Conservation (phyloP, 2,329 filamentous ascomycete species). For the Aspergillus aculeatus region DNA sequence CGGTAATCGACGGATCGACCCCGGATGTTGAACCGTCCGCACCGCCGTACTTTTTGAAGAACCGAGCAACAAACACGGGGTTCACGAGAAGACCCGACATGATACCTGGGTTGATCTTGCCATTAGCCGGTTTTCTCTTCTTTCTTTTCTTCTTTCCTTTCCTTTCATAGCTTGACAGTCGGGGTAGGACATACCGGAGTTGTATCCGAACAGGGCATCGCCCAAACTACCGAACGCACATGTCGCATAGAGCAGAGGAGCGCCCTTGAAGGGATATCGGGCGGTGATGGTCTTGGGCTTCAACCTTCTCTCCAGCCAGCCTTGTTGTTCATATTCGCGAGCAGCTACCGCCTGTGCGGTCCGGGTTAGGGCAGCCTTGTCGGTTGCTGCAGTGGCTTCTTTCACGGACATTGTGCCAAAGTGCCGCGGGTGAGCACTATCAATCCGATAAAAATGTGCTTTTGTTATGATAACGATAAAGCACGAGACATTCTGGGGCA, state of each 20-base stretch:
- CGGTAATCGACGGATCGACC: constrained; percentile 40
- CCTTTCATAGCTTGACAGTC: too few species aligned
- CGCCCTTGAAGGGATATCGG: constrained; percentile 41
- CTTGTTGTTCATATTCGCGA: constrained; percentile 24
- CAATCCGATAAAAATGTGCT: neutral
- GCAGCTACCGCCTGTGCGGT: constrained; percentile 24
- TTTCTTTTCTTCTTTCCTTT: too few species aligned
- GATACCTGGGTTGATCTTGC: constrained; percentile 29
- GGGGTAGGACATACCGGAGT: constrained; percentile 31
- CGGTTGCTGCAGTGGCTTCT: neutral
- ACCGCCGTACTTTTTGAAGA: constrained; percentile 41
- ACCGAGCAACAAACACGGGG: constrained; percentile 40
- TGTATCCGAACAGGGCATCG: constrained; percentile 45
- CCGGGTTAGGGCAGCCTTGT: constrained; percentile 21
- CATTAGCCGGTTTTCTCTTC: neutral
- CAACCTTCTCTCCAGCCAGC: constrained; percentile 37
- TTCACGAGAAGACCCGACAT: constrained; percentile 44
- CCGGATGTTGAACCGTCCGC: constrained; percentile 29
- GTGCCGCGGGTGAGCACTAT: neutral
- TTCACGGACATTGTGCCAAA: neutral
- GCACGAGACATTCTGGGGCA: neutral
- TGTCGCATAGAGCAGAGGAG: constrained; percentile 36
- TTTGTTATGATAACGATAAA: neutral
- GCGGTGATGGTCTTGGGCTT: constrained; percentile 38
- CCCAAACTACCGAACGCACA: constrained; percentile 44